phyloP scores from a whole-genome alignment of 83 land plant species.

The Thuja plicata region DNA sequence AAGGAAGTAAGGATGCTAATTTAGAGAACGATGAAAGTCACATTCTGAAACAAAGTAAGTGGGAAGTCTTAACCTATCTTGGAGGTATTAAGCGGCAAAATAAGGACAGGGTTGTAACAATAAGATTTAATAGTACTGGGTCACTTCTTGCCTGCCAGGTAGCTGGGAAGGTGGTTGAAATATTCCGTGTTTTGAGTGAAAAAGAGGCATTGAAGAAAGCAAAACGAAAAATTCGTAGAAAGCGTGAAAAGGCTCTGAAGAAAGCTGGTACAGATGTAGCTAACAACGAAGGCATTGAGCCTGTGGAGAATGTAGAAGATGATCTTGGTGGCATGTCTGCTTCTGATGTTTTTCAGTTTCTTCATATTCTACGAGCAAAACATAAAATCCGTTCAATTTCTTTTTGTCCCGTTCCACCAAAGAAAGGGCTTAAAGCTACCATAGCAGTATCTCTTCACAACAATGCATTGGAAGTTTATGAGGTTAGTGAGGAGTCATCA shows the following conservation, averaged over 20 bases:
- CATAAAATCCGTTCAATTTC: constrained; percentile 80
- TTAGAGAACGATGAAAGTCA: constrained; percentile 15
- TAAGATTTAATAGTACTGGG: constrained; percentile 78
- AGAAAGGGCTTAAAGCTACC: constrained; percentile 47
- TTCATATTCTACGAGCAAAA: constrained; percentile 61
- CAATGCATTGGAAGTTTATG: constrained; percentile 80
- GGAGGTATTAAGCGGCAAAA: constrained; percentile 88
- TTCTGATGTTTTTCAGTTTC: constrained; percentile 73
- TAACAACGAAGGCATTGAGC: constrained; percentile 17
- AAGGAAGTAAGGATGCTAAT: constrained; percentile 18
- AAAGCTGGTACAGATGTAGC: constrained; percentile 32
- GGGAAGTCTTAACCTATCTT: constrained; percentile 67
- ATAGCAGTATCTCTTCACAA: constrained; percentile 76
- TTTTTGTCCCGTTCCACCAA: constrained; percentile 65
- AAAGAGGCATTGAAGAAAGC: constrained; percentile 76
- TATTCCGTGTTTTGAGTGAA: constrained; percentile 75
- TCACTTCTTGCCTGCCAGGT: constrained; percentile 83
- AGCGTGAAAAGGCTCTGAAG: constrained; percentile 59
- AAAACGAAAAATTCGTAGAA: constrained; percentile 68
- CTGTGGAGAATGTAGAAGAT: constrained; percentile 13
- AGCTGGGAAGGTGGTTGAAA: constrained; percentile 83
- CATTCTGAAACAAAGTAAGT: constrained; percentile 32
- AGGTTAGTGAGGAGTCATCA: constrained; percentile 40
- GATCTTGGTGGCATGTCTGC: constrained; percentile 19
- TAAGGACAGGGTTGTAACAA: constrained; percentile 76